phyloP scores from a whole-genome alignment of 805 yeast genomes.

The Scheffersomyces ergatensis region DNA sequence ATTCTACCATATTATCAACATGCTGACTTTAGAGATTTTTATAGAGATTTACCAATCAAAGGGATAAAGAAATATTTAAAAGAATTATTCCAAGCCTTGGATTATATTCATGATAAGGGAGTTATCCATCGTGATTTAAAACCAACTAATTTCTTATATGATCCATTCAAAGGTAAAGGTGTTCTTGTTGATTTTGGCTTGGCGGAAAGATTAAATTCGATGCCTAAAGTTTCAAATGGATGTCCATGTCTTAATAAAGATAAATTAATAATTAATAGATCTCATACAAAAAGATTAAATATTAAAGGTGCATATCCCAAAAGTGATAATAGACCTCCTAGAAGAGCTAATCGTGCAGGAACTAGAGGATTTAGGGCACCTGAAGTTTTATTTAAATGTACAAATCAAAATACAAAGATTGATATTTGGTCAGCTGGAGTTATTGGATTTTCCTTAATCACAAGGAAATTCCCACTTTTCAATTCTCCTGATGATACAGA shows the following conservation, averaged over 20 bases:
- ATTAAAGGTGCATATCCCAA: conserved; percentile 66
- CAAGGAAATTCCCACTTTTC: conserved; percentile 88
- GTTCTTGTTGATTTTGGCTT: conserved; percentile 90
- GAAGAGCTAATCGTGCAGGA: conserved; percentile 96
- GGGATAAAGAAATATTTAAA: conserved; percentile 81
- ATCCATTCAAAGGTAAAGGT: conserved; percentile 66
- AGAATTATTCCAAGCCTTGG: conserved; percentile 75
- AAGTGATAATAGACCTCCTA: conserved; percentile 81
- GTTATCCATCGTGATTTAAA: conserved; percentile 44
- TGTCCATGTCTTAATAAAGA: conserved; percentile 57
- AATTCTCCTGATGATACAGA: conserved; percentile 92
- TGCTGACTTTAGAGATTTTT: conserved; percentile 85
- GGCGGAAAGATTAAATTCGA: conserved; percentile 51
- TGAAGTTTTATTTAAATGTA: conserved; percentile 84
- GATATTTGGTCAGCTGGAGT: conserved; percentile 96
- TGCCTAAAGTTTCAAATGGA: conserved; percentile 12
- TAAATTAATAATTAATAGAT: conserved; percentile 6
- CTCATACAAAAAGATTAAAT: conserved; percentile 21
- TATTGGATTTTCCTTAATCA: conserved; percentile 71
- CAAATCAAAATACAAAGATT: conserved; percentile 74
- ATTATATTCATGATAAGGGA: conserved; percentile 50
- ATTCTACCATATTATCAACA: conserved; percentile 90
- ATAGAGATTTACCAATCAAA: conserved; percentile 70
- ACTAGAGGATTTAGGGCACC: conserved; percentile 95
- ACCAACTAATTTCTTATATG: conserved; percentile 67